Evolutionary conservation across 495 filamentous ascomycete species (phyloP).

Genomic region (Penicillium roqueforti): DNA sequence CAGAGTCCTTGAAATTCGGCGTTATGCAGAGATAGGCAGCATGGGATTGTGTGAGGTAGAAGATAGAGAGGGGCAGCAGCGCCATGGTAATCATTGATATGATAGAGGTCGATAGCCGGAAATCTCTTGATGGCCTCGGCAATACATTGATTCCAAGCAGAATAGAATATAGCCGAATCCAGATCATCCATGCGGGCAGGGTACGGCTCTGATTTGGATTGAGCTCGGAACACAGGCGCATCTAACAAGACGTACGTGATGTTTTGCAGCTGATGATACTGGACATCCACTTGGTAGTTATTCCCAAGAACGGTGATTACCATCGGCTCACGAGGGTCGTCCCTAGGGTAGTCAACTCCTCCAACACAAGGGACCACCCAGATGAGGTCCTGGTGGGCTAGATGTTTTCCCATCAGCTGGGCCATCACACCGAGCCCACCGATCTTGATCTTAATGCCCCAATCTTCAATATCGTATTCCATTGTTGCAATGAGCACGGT

Average conservation of each 20-base stretch:
- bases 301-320: constrained; percentile 59
- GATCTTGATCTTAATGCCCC: constrained; percentile 69
- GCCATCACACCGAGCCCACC: constrained; percentile 68
- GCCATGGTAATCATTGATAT: constrained; percentile 80
- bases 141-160: constrained; percentile 69
- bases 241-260: constrained; percentile 72
- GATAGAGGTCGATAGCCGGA: constrained; percentile 65
- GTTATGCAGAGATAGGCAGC: constrained; percentile 54
- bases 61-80: constrained; percentile 68
- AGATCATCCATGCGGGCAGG: constrained; percentile 71
- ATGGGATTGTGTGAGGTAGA: constrained; percentile 52
- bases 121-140: constrained; percentile 56
- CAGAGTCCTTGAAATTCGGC: constrained; percentile 73
- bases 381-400: constrained; percentile 62
- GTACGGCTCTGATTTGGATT: constrained; percentile 65
- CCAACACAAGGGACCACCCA: constrained; percentile 72
- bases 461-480: constrained; percentile 72
- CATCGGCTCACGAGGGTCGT: constrained; percentile 58
- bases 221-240: constrained; percentile 67
- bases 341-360: constrained; percentile 60
- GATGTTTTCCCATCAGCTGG: constrained; percentile 64
- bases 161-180: constrained; percentile 66
- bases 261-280: constrained; percentile 61
- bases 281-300: constrained; percentile 59
- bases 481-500: constrained; percentile 67